A percentile compares a stretch with the other conserved stretches of the same genome.
phyloP scores from a whole-genome alignment of 331 rosid genomes.

The Malus hybrid region DNA sequence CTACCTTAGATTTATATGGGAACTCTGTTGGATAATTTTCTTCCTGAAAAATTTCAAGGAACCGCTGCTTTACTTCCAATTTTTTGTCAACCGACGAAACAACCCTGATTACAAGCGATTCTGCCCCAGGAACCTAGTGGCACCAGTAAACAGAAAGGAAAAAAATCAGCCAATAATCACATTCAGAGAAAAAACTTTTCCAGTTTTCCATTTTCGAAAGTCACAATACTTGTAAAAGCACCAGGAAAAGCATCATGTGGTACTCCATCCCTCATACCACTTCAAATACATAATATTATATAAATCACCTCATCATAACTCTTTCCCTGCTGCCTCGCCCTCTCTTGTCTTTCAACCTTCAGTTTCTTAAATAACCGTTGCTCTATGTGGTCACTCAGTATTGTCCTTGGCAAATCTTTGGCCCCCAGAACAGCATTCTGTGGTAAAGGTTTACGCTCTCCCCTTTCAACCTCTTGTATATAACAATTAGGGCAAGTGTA shows the following conservation, averaged over 20 bases:
- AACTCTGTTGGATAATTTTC: slow-evolving; percentile 91
- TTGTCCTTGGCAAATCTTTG: slow-evolving; percentile 85
- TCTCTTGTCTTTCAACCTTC: slow-evolving; percentile 66
- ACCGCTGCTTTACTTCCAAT: slow-evolving; percentile 87
- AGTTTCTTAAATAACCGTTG: slow-evolving; percentile 59
- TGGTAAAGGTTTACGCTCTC: slow-evolving; percentile 93
- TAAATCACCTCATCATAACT: slow-evolving; percentile 76
- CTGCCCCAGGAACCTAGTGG: slow-evolving; percentile 87
- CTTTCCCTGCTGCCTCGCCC: slow-evolving; percentile 82
- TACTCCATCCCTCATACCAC: not conserved
- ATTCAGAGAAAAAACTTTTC: not conserved
- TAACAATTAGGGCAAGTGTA: slow-evolving; percentile 96
- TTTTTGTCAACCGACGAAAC: slow-evolving; percentile 97
- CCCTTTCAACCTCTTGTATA: slow-evolving; percentile 75
- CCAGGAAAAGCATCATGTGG: not conserved
- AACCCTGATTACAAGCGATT: slow-evolving; percentile 79
- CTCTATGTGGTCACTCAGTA: slow-evolving; percentile 85
- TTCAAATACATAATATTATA: not conserved
- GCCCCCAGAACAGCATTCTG: slow-evolving; percentile 98
- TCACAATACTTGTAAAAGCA: not conserved
- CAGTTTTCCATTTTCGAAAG: not conserved
- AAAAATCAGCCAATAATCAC: slow-evolving; percentile 7
- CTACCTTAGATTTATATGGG: slow-evolving; percentile 93
- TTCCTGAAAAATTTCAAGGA: slow-evolving; percentile 87
- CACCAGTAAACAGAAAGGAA: slow-evolving; percentile 5